Base-by-base conservation (phyloP, 768 basidiomycete genomes). In the Hygrocybe punicea region DNA sequence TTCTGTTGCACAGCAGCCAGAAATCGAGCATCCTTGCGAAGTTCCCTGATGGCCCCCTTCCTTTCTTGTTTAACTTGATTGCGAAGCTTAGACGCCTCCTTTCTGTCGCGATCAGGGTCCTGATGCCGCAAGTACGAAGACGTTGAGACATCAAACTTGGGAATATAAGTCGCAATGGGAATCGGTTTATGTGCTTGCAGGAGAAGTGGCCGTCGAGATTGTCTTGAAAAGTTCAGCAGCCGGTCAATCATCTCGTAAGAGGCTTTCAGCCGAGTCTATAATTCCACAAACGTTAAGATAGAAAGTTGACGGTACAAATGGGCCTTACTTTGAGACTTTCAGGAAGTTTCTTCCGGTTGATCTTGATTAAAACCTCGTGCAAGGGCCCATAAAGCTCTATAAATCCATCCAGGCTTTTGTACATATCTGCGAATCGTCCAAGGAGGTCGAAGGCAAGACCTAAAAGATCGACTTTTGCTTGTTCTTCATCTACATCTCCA, bases 171-270 rank as follows among this genome's bases (percentile, higher is more conserved):
- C 4, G 93, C 84, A 62, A 99, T 98, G 4, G 97, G 93, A 46
- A 98, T 96, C 0, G 94, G 91, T 70, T 95, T 97, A 77, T 98
- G 96, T 2, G 89, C 80, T 76, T 99, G 97, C 19, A 98, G 80
- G 2, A 71, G 75, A 25, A 99, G 84, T 1, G 97, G 93, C 52
- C 76, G 81, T 36, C 97, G 88, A 0, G 83, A 77, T 71, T 87
- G 82, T 10, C 69, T 75, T 1, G 91, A 76, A 65, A 95, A 91
- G 62, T 84, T 87, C 45, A 96, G 76, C 47, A 93, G 71, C 5
- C 87, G 82, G 24, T 69, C 66, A 8, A 91, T 67, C 11, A 75
- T 78, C 51, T 85, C 84, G 24, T 67, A 69, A 9, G 81, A 65
- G 6, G 78, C 72, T 1, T 72, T 62, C 33, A 85, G 62, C 36